Base-by-base conservation (phyloP, 225 moss, liverwort and hornwort genomes). In the Physcomitrellopsis africana region DNA sequence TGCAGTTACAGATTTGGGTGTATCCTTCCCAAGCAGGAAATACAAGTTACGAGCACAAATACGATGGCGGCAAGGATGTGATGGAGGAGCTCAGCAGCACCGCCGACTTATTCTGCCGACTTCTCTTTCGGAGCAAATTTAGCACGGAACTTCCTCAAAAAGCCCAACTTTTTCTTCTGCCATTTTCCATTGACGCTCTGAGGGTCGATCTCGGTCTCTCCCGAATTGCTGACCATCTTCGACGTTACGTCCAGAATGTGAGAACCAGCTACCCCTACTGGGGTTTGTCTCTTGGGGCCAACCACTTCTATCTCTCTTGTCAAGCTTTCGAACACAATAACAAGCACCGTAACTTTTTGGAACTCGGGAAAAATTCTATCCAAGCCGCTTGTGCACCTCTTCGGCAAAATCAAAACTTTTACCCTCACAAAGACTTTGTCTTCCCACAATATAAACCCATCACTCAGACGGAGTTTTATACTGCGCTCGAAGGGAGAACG, bases 341-440 rank as follows among this genome's bases (percentile, higher is more conserved):
- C 66, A 89, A 79, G 49, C 86, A 90, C 55, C 89, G 96, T 55
- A 96, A 96, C 48, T 43, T 72, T 8, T 66, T 96, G 29, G 96
- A 96, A 86, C 81, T 96, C 3, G 79, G 27, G 69, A 96, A 96
- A 65, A 96, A 96, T 46, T 74, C 83, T 22, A 91, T 96, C 32
- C 90, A 90, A 64, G 80, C 79, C 2, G 85, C 90, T 1, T 96
- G 96, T 60, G 79, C 89, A 56, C 96, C 96, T 29, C 81, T 92
- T 0, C 55, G 78, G 1, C 77, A 71, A 43, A 47, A 49, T 62
- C 96, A 93, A 45, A 42, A 58, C 11, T 96, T 96, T 70, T 92
- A 59, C 79, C 94, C 96, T 10, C 94, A 94, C 79, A 96, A 96
- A 51, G 96, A 96, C 72, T 51, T 91, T 48, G 84, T 93, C 11